These are phyloP conservation scores for Pleurotus giganteus DNA, from an alignment of 768 basidiomycete genomes.

Conservation along the genomic window DNA sequence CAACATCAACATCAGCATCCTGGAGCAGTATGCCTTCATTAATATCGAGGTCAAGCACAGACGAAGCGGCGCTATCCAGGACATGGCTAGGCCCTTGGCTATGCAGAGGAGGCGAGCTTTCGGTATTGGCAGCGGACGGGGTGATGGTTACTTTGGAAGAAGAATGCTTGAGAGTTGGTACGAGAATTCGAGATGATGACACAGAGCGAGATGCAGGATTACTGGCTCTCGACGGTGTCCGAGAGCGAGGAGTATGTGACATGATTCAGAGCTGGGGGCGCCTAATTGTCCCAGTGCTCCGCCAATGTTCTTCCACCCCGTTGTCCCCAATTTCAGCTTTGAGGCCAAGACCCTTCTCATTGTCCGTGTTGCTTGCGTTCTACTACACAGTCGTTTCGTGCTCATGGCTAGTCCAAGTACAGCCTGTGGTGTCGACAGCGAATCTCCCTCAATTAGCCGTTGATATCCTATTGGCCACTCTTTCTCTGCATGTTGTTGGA, in stretches of 20 bases:
- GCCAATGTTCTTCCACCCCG: constrained; percentile 29
- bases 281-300: neutral
- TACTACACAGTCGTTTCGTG: constrained; percentile 9
- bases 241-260: constrained; percentile 30
- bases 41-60: constrained; percentile 63
- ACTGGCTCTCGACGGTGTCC: constrained; percentile 27
- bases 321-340: constrained; percentile 20
- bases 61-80: constrained; percentile 68
- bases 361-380: constrained; percentile 4
- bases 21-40: constrained; percentile 70
- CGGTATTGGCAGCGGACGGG: constrained; percentile 19
- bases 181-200: constrained; percentile 52
- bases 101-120: constrained; percentile 21
- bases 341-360: constrained; percentile 42
- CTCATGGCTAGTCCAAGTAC: constrained; percentile 6
- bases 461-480: constrained; percentile 70
- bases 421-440: constrained; percentile 77
- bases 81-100: constrained; percentile 28
- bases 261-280: constrained; percentile 13
- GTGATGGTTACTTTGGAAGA: constrained; percentile 22
- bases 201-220: constrained; percentile 32
- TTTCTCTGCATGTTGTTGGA: constrained; percentile 59
- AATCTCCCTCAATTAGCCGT: constrained; percentile 79
- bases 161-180: constrained; percentile 48
- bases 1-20: constrained; percentile 65